Evolutionary conservation across 768 basidiomycete genomes (phyloP).

Genomic region (Fomitopsis serialis): DNA sequence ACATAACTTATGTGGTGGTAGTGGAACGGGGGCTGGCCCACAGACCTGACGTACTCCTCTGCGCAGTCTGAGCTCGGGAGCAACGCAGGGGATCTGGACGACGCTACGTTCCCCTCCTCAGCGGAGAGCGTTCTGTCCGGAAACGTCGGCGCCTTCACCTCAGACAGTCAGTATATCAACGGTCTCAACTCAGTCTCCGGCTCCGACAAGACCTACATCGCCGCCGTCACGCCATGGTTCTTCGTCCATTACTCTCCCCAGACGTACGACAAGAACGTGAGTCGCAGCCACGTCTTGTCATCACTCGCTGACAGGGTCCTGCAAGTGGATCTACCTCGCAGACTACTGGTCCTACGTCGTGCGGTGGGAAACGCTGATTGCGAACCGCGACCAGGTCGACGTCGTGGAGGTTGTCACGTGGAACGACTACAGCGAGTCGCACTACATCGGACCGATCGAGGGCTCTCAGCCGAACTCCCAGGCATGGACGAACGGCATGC

Average conservation of each 20-base stretch:
- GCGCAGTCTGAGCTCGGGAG: constrained; percentile 31
- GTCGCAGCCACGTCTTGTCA: not conserved
- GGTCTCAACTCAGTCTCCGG: constrained; percentile 18
- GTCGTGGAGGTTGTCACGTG: constrained; percentile 60
- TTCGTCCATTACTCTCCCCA: constrained; percentile 62
- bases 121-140: constrained; percentile 13
- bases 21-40: constrained; percentile 59
- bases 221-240: constrained; percentile 65
- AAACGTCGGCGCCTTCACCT: constrained; percentile 22
- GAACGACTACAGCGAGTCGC: constrained; percentile 76
- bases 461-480: constrained; percentile 35
- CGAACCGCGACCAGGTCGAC: constrained; percentile 39
- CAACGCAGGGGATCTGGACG: constrained; percentile 14
- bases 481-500: constrained; percentile 33
- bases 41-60: constrained; percentile 30
- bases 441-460: constrained; percentile 64
- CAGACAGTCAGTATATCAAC: constrained; percentile 32
- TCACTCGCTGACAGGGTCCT: not conserved
- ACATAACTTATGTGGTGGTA: constrained; percentile 17
- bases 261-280: constrained; percentile 55
- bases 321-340: constrained; percentile 51
- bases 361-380: constrained; percentile 61
- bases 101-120: constrained; percentile 8
- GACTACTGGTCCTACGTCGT: constrained; percentile 59
- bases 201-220: constrained; percentile 23